phyloP scores from a whole-genome alignment of 176 grass and related monocot genomes.

The Cenchrus americanus region DNA sequence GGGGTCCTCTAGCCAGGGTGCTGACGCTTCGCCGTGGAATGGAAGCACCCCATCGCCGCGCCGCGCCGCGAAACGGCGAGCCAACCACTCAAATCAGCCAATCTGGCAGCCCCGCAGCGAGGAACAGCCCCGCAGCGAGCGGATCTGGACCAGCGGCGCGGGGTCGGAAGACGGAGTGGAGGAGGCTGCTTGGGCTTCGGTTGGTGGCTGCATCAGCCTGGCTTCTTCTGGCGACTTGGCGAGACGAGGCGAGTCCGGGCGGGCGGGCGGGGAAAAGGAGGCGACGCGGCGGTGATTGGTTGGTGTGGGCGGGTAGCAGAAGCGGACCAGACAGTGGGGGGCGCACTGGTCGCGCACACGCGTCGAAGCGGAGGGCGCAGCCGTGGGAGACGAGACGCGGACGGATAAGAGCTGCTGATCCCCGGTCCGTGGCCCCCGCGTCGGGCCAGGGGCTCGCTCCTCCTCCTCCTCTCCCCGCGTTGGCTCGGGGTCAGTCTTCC shows the following conservation, averaged over 20 bases:
- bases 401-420: neutral
- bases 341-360: slow-evolving; percentile 1
- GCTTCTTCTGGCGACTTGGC: neutral
- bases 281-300: slow-evolving; percentile 26
- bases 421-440: neutral
- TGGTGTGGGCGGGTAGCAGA: neutral
- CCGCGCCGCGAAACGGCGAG: neutral
- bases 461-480: neutral
- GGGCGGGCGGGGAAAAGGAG: neutral
- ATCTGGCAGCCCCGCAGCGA: neutral
- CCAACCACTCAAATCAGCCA: neutral
- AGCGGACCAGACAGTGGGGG: neutral
- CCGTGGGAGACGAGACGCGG: neutral
- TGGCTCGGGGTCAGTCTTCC: neutral
- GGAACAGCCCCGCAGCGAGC: neutral
- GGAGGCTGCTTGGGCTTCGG: neutral
- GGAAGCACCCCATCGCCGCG: slow-evolving; percentile 68
- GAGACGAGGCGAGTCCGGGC: neutral
- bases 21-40: slow-evolving; percentile 62
- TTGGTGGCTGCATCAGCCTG: neutral
- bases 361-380: neutral
- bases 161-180: neutral
- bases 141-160: slow-evolving; percentile 24
- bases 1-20: slow-evolving; percentile 89
- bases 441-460: neutral